Base-by-base conservation (phyloP, 139 green algal genomes). In the Tetradesmus lagerheimii region DNA sequence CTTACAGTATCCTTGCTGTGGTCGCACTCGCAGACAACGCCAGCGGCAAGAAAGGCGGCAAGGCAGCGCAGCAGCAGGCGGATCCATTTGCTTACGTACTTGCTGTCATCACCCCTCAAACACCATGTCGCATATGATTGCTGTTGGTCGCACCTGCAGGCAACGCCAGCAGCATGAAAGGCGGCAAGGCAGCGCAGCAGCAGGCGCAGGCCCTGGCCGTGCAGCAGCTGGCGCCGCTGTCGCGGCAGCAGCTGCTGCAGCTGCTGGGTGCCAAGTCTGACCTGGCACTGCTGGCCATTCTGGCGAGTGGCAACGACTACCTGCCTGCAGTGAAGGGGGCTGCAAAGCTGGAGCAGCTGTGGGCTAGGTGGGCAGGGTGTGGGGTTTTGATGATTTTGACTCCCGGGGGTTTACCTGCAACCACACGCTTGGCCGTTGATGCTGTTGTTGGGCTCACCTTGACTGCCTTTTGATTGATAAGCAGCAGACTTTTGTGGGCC, bases 261-360 rank as follows among this genome's bases (percentile, higher is more conserved):
- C 85, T 93, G 80, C 75, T 91, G 43, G 83, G 87, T 12, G 71
- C 89, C 35, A 93, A 92, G 80, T 80, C 91, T 86, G 95, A 98
- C 90, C 67, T 98, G 39, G 92, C 93, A 34, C 78, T 96, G 47
- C 89, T 97, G 15, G 91, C 93, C 35, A 94, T 97, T 38, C 74
- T 98, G 89, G 88, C 77, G 38, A 92, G 89, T 77, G 96, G 96
- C 47, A 97, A 98, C 86, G 96, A 98, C 90, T 98, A 98, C 94
- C 91, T 98, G 82, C 96, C 96, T 0, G 90, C 83, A 9, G 64
- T 96, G 25, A 74, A 39, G n/a, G 93, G 92, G 0, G 37, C 80
- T 14, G 9, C 25, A 0, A 84, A 37, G 27, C 43, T 90, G 87
- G 88, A 89, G n/a, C 71, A 0, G 12, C 35, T 45, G 1, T 90